These are phyloP conservation scores for Corylus heterophylla DNA, from an alignment of 306 rosid species.

Conservation along the genomic window DNA sequence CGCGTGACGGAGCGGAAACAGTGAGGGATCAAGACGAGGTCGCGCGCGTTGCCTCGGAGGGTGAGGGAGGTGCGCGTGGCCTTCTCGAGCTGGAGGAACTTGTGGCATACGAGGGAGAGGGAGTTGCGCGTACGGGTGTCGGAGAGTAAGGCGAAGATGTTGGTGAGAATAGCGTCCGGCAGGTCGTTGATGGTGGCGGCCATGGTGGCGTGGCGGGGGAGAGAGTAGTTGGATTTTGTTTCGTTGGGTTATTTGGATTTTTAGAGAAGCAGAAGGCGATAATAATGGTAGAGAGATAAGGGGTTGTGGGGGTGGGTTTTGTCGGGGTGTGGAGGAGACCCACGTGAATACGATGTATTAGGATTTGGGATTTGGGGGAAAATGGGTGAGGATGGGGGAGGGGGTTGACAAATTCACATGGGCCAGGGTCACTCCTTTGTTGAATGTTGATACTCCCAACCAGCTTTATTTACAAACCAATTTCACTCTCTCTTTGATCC, in stretches of 20 bases:
- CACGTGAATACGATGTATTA: conserved; percentile 2
- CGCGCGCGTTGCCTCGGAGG: conserved; percentile 89
- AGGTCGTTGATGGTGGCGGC: conserved; percentile 45
- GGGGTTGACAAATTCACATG: too few species aligned
- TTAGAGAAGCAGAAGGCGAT: too few species aligned
- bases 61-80: conserved; percentile 69
- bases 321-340: neutral
- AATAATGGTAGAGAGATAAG: too few species aligned
- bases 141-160: conserved; percentile 45
- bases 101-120: conserved; percentile 54
- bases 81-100: conserved; percentile 55
- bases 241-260: too few species aligned
- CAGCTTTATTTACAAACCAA: too few species aligned
- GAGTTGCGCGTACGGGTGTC: conserved; percentile 77
- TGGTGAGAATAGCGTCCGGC: conserved; percentile 66
- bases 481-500: too few species aligned
- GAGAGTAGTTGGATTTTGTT: too few species aligned
- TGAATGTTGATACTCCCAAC: too few species aligned
- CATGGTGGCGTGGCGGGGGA: neutral
- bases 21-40: conserved; percentile 60
- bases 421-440: too few species aligned
- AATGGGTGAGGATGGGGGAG: neutral
- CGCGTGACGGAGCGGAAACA: conserved; percentile 58
- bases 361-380: neutral
- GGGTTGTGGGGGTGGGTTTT: neutral